Conservation (phyloP, 1,139 yeast species). For the Hyphopichia khmerensis region DNA sequence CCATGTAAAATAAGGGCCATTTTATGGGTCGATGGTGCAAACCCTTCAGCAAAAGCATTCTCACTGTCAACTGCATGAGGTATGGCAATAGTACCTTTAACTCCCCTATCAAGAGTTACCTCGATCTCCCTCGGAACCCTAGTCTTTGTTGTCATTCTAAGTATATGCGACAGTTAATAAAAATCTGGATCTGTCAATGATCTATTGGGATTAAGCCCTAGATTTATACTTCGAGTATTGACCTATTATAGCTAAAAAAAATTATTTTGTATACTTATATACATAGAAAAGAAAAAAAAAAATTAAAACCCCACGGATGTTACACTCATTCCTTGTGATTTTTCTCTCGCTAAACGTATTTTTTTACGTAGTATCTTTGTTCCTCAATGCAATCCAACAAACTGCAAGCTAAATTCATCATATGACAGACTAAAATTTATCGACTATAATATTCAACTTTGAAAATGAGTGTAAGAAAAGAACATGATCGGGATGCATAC, state of each 20-base stretch:
- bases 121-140: conserved; percentile 33
- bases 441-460: not conserved
- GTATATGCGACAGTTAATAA: not conserved
- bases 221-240: too few species aligned
- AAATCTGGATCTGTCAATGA: too few species aligned
- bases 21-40: conserved; percentile 39
- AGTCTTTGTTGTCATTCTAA: not conserved
- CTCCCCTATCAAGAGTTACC: conserved; percentile 37
- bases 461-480: not conserved
- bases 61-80: conserved; percentile 33
- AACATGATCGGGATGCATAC: conserved; percentile 27
- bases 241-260: too few species aligned
- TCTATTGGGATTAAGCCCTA: too few species aligned
- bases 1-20: conserved; percentile 62
- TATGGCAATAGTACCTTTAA: conserved; percentile 37
- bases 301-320: too few species aligned
- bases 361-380: too few species aligned
- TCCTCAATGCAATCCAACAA: not conserved
- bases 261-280: too few species aligned
- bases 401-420: not conserved
- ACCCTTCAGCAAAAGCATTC: conserved; percentile 22
- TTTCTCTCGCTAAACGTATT: too few species aligned
- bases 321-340: too few species aligned
- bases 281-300: too few species aligned
- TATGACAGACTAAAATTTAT: too few species aligned